Percentiles rank a stretch among this genome's conserved stretches.
Evolutionary conservation across 345 rosid genomes (phyloP).

Genomic region (Mangifera indica): DNA sequence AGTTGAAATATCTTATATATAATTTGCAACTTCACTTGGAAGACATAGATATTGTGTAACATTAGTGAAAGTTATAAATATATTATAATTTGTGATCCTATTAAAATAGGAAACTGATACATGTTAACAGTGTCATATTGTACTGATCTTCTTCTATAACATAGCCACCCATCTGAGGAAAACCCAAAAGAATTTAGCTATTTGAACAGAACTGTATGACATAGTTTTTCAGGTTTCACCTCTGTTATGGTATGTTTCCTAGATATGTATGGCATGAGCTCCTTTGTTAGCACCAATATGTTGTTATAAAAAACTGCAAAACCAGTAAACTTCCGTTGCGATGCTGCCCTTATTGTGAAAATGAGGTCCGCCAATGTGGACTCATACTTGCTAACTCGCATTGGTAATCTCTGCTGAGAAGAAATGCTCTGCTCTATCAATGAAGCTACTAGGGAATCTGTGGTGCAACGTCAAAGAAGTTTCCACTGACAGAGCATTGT

Average conservation of each 20-base stretch:
- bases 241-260: neutral
- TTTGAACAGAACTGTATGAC: neutral
- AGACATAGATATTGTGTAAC: neutral
- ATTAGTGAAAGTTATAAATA: neutral
- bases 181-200: neutral
- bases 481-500: slow-evolving; percentile 32
- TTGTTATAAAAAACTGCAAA: neutral
- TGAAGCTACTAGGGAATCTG: slow-evolving; percentile 56
- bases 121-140: too few relatives aligned
- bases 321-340: neutral
- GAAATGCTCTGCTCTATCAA: slow-evolving; percentile 62
- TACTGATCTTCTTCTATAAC: neutral
- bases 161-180: neutral
- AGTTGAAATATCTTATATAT: too few relatives aligned
- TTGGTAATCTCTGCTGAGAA: slow-evolving; percentile 39
- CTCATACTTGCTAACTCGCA: slow-evolving; percentile 14
- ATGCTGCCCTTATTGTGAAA: too few relatives aligned
- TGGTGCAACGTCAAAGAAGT: slow-evolving; percentile 44
- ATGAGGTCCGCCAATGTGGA: neutral
- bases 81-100: neutral
- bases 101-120: neutral
- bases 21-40: too few relatives aligned
- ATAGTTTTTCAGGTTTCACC: neutral
- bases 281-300: slow-evolving; percentile 5
- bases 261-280: neutral